Conservation (phyloP, 257 asterid species). For the Salvia hispanica region DNA sequence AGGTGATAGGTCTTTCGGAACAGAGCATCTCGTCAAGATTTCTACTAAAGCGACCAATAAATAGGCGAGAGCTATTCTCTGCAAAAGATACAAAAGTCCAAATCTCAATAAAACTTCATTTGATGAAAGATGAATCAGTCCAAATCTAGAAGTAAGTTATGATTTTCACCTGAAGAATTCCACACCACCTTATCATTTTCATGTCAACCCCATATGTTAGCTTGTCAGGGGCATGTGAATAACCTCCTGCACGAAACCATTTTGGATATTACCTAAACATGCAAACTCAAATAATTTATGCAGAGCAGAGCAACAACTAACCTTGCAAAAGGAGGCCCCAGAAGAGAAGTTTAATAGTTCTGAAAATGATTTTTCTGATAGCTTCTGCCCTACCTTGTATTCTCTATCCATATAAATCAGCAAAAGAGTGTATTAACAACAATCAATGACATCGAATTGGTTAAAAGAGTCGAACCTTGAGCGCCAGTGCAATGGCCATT, state of each 20-base stretch:
- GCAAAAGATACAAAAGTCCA: conserved; percentile 24
- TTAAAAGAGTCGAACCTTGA: conserved; percentile 52
- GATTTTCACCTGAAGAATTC: conserved; percentile 72
- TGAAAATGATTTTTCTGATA: conserved; percentile 55
- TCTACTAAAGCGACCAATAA: conserved; percentile 63
- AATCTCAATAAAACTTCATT: conserved; percentile 15
- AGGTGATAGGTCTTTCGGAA: conserved; percentile 30
- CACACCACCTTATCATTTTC: conserved; percentile 74
- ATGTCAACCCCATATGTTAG: conserved; percentile 74
- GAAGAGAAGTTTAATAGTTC: conserved; percentile 70
- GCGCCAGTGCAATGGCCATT: conserved; percentile 70
- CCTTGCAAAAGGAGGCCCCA: conserved; percentile 91
- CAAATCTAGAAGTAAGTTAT: conserved; percentile 10
- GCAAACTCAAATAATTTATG: background rate
- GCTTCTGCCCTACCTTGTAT: conserved; percentile 50
- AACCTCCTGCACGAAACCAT: conserved; percentile 55
- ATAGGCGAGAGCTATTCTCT: conserved; percentile 82
- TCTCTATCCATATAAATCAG: conserved; percentile 42
- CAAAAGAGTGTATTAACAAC: background rate
- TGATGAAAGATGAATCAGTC: background rate
- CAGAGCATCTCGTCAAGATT: conserved; percentile 44
- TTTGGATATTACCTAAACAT: no score
- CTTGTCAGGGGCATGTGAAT: conserved; percentile 76
- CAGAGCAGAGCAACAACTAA: conserved; percentile 32
- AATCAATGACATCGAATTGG: background rate